phyloP scores from a whole-genome alignment of 495 filamentous ascomycete species.

The Staphylotrichum tortipilum region DNA sequence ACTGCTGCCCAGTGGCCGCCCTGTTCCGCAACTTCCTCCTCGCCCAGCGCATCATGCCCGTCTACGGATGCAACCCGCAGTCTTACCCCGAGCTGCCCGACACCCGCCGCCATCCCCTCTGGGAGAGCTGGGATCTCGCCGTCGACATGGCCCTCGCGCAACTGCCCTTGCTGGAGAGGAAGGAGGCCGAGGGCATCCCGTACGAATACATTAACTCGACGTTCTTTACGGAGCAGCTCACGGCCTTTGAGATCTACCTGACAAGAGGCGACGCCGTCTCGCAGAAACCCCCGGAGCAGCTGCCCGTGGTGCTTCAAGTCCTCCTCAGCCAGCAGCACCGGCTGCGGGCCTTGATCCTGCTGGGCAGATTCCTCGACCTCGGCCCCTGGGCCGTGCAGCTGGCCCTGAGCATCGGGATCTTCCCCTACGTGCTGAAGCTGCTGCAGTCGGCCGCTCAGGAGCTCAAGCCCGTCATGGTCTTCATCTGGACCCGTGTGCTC shows the following conservation, averaged over 20 bases:
- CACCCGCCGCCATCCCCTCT: constrained; percentile 86
- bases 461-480: constrained; percentile 97
- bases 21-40: constrained; percentile 94
- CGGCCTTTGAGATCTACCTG: constrained; percentile 96
- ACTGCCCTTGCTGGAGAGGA: constrained; percentile 68
- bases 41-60: constrained; percentile 88
- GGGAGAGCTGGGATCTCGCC: constrained; percentile 96
- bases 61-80: constrained; percentile 88
- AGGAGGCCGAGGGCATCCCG: constrained; percentile 60
- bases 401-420: constrained; percentile 94
- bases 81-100: constrained; percentile 82
- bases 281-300: constrained; percentile 80
- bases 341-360: constrained; percentile 81
- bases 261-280: constrained; percentile 69
- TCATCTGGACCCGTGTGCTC: constrained; percentile 96
- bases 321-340: constrained; percentile 91
- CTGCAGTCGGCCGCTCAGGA: constrained; percentile 91
- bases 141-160: constrained; percentile 95
- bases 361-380: constrained; percentile 89
- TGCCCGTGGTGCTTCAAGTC: constrained; percentile 94
- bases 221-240: constrained; percentile 96
- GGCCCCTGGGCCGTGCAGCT: constrained; percentile 97
- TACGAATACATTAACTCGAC: constrained; percentile 92
- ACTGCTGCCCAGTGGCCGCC: constrained; percentile 55
- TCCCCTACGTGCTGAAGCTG: constrained; percentile 94